A percentile compares a stretch with the other conserved stretches of the same genome.
Conservation (phyloP, 192 early-diverging fungal genomes). For the Podila epicladia region DNA sequence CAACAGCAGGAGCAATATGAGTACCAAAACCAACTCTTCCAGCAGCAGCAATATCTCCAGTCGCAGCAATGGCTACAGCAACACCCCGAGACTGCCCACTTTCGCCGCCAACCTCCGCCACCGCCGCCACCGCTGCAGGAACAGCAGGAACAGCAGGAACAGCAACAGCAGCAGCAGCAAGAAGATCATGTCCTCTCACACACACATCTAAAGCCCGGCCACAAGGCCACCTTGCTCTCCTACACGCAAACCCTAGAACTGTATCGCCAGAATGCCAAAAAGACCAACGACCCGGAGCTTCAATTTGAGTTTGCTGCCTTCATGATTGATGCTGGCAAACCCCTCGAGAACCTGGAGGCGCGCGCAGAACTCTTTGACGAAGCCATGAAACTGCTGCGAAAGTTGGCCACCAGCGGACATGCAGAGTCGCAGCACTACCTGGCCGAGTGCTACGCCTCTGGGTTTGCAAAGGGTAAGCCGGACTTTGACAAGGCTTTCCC, state of each 20-base stretch:
- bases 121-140: slow-evolving; percentile 21
- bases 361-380: slow-evolving; percentile 69
- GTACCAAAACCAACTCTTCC: slow-evolving; percentile 20
- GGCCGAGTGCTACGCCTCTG: slow-evolving; percentile 74
- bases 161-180: slow-evolving; percentile 19
- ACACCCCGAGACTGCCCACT: not conserved
- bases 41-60: slow-evolving; percentile 27
- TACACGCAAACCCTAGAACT: slow-evolving; percentile 59
- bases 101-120: slow-evolving; percentile 15
- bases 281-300: slow-evolving; percentile 63
- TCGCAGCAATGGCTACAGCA: slow-evolving; percentile 22
- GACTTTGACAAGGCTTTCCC: slow-evolving; percentile 79
- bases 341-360: slow-evolving; percentile 57
- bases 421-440: slow-evolving; percentile 74
- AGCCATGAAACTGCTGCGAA: slow-evolving; percentile 66
- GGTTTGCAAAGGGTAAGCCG: slow-evolving; percentile 68
- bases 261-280: slow-evolving; percentile 71
- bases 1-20: slow-evolving; percentile 21
- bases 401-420: slow-evolving; percentile 66
- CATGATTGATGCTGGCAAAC: slow-evolving; percentile 65
- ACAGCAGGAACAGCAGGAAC: slow-evolving; percentile 21
- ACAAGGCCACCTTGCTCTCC: slow-evolving; percentile 60
- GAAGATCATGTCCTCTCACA: slow-evolving; percentile 35
- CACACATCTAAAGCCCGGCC: slow-evolving; percentile 63
- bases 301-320: slow-evolving; percentile 74